Percentiles rank a stretch among this genome's conserved stretches.
Evolutionary conservation across 768 basidiomycete genomes (phyloP).

Genomic region (Auricularia cornea): DNA sequence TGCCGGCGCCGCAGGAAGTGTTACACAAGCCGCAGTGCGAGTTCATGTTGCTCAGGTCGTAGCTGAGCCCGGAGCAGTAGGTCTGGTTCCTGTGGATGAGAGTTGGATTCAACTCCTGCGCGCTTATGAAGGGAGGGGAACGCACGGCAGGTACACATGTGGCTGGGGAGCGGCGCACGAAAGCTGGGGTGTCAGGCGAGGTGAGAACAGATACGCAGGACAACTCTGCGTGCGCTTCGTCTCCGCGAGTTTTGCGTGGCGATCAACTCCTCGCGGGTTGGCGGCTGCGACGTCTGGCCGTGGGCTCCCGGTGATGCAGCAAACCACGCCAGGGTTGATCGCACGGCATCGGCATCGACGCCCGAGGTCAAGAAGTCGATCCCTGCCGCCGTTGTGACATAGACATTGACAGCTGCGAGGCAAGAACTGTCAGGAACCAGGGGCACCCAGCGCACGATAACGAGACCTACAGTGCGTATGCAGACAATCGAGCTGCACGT

Average conservation of each 20-base stretch:
- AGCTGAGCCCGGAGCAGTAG: neutral
- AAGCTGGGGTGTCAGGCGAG: neutral
- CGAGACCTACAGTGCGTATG: too few relatives aligned
- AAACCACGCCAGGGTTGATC: too few relatives aligned
- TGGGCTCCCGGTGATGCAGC: neutral
- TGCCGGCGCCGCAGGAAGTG: neutral
- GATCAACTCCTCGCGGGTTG: neutral
- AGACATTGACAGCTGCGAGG: too few relatives aligned
- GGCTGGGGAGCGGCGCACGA: neutral
- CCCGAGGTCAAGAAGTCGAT: too few relatives aligned
- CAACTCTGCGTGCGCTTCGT: neutral
- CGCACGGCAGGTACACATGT: neutral
- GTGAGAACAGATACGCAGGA: neutral
- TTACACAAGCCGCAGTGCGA: neutral
- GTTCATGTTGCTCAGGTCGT: neutral
- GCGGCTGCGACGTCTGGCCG: neutral
- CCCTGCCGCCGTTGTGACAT: too few relatives aligned
- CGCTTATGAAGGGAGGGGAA: neutral
- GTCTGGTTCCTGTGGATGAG: neutral
- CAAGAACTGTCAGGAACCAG: too few relatives aligned
- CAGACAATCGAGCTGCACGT: too few relatives aligned
- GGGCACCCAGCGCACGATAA: too few relatives aligned
- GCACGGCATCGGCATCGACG: too few relatives aligned
- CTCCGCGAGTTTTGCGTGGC: neutral
- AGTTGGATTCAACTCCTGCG: neutral